Conservation (phyloP, 2,329 filamentous ascomycete species). For the Colletotrichum falcatum region DNA sequence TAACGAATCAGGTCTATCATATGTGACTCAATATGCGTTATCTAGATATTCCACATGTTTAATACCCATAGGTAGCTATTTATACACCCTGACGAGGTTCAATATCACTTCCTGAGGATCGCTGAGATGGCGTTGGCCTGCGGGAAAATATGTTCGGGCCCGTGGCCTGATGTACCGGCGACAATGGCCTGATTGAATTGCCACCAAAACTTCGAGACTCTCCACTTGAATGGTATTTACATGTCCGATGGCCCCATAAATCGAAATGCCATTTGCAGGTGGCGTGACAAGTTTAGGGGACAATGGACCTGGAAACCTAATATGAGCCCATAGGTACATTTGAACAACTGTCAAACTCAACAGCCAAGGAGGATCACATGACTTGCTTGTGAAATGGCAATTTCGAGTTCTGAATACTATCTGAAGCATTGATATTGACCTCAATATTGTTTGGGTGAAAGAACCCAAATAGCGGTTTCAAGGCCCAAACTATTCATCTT, state of each 20-base stretch:
- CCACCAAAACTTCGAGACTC: no score
- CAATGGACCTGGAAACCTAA: background rate
- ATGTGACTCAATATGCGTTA: accelerated
- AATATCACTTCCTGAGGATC: no score
- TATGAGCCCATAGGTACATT: background rate
- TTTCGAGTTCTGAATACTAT: background rate
- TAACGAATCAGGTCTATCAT: background rate
- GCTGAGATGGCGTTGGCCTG: no score
- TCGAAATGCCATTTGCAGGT: no score
- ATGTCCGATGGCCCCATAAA: no score
- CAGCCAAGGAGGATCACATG: background rate
- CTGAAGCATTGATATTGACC: background rate
- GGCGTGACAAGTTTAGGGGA: background rate
- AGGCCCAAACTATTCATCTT: background rate
- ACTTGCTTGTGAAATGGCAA: background rate
- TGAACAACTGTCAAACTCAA: accelerated
- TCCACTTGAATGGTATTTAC: no score
- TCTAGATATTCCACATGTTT: background rate
- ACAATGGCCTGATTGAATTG: no score
- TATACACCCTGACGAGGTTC: background rate
- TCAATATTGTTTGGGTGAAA: no score
- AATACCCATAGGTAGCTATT: no score
- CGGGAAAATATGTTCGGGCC: no score
- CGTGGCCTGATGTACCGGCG: no score
- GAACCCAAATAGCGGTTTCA: background rate